A percentile compares a stretch with the other conserved stretches of the same genome.
Evolutionary conservation across 2,329 filamentous ascomycete species (phyloP).

Genomic region (Hymenoscyphus albidus): DNA sequence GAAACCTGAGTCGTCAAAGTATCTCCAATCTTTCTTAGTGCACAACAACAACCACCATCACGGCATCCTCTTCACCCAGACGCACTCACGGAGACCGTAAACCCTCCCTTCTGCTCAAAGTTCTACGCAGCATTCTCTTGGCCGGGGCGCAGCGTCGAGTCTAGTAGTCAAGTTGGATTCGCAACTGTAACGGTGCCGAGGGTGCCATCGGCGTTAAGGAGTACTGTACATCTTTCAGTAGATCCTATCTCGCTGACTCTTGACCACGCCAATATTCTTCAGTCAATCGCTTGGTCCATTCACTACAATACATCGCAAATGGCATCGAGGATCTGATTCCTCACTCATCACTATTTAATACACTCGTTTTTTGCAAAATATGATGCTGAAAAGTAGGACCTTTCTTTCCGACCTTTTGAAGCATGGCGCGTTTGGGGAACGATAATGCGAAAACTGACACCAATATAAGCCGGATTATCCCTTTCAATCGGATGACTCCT

Average conservation of each 20-base stretch:
- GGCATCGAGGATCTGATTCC: not conserved
- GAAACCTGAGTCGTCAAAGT: not conserved
- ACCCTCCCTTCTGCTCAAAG: not conserved
- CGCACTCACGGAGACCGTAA: no score
- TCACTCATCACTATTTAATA: not conserved
- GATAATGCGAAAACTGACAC: not conserved
- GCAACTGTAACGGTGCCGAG: not conserved
- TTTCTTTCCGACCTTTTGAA: constrained; percentile 2
- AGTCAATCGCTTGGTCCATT: not conserved
- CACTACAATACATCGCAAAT: not conserved
- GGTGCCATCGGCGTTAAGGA: not conserved
- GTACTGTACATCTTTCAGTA: not conserved
- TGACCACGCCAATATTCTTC: not conserved
- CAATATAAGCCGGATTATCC: not conserved
- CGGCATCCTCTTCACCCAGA: no score
- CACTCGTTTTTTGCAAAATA: not conserved
- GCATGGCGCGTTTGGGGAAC: not conserved
- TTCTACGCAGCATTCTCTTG: not conserved
- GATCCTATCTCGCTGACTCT: not conserved
- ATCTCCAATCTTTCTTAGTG: not conserved
- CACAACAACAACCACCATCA: no score
- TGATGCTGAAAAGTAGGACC: not conserved
- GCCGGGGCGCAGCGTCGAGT: not conserved
- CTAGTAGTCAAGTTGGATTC: not conserved
- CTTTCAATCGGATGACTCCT: not conserved